Base-by-base conservation (phyloP, 768 basidiomycete species). In the Lactarius sanguifluus region DNA sequence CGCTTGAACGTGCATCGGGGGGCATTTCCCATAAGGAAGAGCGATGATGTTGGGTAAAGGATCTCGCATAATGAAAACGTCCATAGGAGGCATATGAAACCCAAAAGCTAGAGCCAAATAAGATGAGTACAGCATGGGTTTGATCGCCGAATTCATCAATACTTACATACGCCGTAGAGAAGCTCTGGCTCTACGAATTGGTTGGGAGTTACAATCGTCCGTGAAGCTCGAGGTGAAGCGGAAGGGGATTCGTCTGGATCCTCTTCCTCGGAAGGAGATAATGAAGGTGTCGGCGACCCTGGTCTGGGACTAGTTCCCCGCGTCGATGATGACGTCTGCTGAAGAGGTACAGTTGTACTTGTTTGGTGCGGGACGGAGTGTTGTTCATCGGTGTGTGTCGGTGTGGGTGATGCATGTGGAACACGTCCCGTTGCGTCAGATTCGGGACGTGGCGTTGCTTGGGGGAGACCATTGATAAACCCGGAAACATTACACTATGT, bases 31-130 rank as follows among this genome's bases (percentile, higher is more conserved):
- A 72, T 87, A 88, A 6, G 89, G 89, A 62, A 94, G 78, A 5
- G 85, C 82, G n/a, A 94, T 85, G 52, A 90, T 82, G 68, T 88
- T 86, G 5, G 91, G 91, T 77, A 93, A 83, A 3, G 81, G 71
- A 18, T 78, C 80, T 47, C 76, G 67, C 83, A 88, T 84, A 1
- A 82, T 81, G 15, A 74, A 61, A n/a, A 79, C 71, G 10, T 82
- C 80, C 62, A 91, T 84, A 1, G 79, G 76, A 0, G 91, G 90
- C 36, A 81, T 76, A 55, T 76, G 74, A 71, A 91, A 92, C 3
- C 89, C 88, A 68, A 92, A 81, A 16, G 90, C 91, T 92, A 68
- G 61, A 20, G 32, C 40, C 13, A 25, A 47, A 47, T 28, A 61
- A 40, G 18, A 36, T 61, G 36, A 67, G 38, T 41, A 66, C 15